These are phyloP conservation scores for Lepidopterella palustris DNA, from an alignment of 495 filamentous ascomycete species.

Conservation along the genomic window DNA sequence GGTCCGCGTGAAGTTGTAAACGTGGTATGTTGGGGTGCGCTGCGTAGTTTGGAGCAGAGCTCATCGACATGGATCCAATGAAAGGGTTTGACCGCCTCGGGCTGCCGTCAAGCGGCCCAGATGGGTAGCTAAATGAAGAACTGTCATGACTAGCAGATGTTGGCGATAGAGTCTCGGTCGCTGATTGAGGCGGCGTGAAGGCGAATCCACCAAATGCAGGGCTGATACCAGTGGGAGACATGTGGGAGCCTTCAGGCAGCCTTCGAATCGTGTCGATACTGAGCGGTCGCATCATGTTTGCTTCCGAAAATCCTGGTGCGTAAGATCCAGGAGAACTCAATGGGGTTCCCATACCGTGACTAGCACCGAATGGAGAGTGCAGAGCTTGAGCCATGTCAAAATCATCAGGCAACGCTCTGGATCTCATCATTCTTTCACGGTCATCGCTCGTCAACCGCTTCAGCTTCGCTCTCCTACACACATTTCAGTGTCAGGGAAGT, in stretches of 20 bases:
- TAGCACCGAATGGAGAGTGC: slow-evolving; percentile 60
- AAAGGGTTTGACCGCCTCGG: slow-evolving; percentile 31
- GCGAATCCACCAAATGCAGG: slow-evolving; percentile 56
- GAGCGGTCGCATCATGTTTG: slow-evolving; percentile 51
- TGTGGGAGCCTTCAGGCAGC: slow-evolving; percentile 47
- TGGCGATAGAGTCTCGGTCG: slow-evolving; percentile 36
- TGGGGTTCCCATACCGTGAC: slow-evolving; percentile 43
- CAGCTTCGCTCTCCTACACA: slow-evolving; percentile 85
- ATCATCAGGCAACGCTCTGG: slow-evolving; percentile 81
- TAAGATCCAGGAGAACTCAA: slow-evolving; percentile 48
- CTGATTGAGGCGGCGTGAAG: slow-evolving; percentile 47
- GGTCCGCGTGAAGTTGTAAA: slow-evolving; percentile 32
- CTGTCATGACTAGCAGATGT: slow-evolving; percentile 26
- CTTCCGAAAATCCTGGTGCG: slow-evolving; percentile 44
- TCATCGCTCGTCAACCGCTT: slow-evolving; percentile 92
- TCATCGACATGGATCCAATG: slow-evolving; percentile 21
- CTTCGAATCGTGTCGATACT: slow-evolving; percentile 56
- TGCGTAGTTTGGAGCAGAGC: slow-evolving; percentile 21
- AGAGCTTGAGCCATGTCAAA: slow-evolving; percentile 90
- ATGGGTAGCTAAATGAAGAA: slow-evolving; percentile 30
- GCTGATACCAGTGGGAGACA: slow-evolving; percentile 56
- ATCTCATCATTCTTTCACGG: slow-evolving; percentile 89
- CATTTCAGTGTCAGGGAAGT: slow-evolving; percentile 27
- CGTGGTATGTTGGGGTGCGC: slow-evolving; percentile 33
- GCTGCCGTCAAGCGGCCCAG: slow-evolving; percentile 16